Base-by-base conservation (phyloP, 257 asterid species). In the Cinchona pubescens region DNA sequence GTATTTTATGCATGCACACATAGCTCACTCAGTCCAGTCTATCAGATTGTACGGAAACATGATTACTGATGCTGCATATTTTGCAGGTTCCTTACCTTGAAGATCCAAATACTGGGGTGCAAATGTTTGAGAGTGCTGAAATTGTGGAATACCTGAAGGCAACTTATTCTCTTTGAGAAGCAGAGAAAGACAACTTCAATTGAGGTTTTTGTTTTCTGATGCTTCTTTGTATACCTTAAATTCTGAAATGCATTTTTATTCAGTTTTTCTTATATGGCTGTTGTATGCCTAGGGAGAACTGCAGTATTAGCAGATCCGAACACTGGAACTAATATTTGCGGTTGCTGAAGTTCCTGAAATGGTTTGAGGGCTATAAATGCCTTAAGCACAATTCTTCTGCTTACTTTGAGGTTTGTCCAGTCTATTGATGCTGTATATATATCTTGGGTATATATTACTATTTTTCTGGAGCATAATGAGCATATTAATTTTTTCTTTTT, bases 91-190 rank as follows among this genome's bases (percentile, higher is more conserved):
- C 98, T 16, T 94, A 90, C 83, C 80, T 94, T 35, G 98, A 94
- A 83, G 97, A 94, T 85, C 96, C 97, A 71, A 94, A 94, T 85
- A 90, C 97, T 29, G 97, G 97, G 77, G 83, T 92, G 77, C 88
- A 92, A 69, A 94, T 89, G 97, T 94, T 94, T 69, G 97, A 94
- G 85, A 94, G 98, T 79, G 98, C 98, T 60, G 96, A 90, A 30
- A 94, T 94, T 55, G 83, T 92, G 32, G 97, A 94, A 43, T 94
- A 94, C 82, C 84, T 92, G 18, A 84, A 75, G 84, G 91, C 94
- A 71, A 92, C 96, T 67, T 94, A 94, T 48, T 92, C 94, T 73
- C 88, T 85, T 40, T 89, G 81, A 90, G 67, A 30, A 56, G 64
- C 37, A 46, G 40, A 73, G 73, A 49, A 14, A 40, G 34, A 18